Evolutionary conservation across 306 rosid species (phyloP).

Genomic region (Sesbania bispinosa): DNA sequence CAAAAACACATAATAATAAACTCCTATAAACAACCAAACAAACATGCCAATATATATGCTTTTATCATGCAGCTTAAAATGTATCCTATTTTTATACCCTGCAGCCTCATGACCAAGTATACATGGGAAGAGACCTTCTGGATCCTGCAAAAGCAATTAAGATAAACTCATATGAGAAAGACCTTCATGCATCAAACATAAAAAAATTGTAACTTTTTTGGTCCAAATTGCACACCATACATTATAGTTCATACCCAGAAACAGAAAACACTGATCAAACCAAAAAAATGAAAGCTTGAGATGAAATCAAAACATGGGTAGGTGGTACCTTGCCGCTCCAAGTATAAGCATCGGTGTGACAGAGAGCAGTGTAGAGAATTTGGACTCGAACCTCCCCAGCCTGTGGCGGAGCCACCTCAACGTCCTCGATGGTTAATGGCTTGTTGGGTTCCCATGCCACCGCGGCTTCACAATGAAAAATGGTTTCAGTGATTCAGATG

Average conservation of each 20-base stretch:
- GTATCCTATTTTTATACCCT: constrained; percentile 37
- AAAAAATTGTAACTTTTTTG: not conserved
- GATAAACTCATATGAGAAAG: not conserved
- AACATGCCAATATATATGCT: not conserved
- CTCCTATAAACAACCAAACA: not conserved
- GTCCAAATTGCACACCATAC: not conserved
- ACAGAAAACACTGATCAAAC: not conserved
- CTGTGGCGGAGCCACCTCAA: constrained; percentile 90
- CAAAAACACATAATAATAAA: not conserved
- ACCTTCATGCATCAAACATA: not conserved
- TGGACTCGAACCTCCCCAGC: constrained; percentile 82
- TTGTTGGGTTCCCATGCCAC: constrained; percentile 99
- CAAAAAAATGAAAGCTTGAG: not conserved
- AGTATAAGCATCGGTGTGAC: constrained; percentile 91
- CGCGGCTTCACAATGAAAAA: constrained; percentile 49
- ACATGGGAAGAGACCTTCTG: constrained; percentile 95
- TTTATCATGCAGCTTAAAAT: not conserved
- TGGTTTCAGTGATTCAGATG: not conserved
- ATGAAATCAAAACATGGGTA: not conserved
- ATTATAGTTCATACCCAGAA: constrained; percentile 3
- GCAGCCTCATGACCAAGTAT: constrained; percentile 95
- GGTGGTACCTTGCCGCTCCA: constrained; percentile 85
- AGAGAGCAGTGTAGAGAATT: constrained; percentile 83
- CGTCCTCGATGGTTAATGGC: constrained; percentile 76
- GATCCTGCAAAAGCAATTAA: constrained; percentile 58